A percentile compares a stretch with the other conserved stretches of the same genome.
Conservation (phyloP, 2,329 filamentous ascomycete genomes). For the Microdochium nivale region DNA sequence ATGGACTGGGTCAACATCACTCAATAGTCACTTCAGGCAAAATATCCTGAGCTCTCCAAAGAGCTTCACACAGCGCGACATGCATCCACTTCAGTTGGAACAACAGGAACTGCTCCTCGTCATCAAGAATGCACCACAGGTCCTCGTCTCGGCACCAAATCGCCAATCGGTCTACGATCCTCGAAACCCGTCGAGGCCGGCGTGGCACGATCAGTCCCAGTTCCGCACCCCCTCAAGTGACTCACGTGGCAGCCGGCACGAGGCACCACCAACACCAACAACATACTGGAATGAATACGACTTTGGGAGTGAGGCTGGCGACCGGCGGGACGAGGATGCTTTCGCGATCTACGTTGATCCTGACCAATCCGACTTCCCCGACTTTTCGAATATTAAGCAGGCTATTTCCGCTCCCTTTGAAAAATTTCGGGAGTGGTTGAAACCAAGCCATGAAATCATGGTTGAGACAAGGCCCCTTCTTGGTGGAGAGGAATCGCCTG, state of each 20-base stretch:
- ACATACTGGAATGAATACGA: constrained; percentile 85
- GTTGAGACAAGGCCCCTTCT: constrained; percentile 20
- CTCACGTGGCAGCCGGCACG: constrained; percentile 6
- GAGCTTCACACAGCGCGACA: constrained; percentile 63
- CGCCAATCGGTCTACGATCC: constrained; percentile 9
- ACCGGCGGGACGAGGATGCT: constrained; percentile 47
- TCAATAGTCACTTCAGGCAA: constrained; percentile 58
- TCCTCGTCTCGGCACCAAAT: background rate
- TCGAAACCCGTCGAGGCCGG: constrained; percentile 5
- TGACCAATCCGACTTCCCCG: constrained; percentile 54
- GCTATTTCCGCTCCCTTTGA: constrained; percentile 40
- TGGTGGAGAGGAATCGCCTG: constrained; percentile 2
- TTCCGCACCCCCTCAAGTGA: constrained; percentile 4
- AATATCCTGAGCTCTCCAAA: constrained; percentile 57
- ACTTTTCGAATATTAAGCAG: constrained; percentile 49
- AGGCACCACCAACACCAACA: constrained; percentile 17
- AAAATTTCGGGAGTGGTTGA: constrained; percentile 44
- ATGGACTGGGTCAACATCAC: constrained; percentile 66
- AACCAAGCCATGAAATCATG: constrained; percentile 7
- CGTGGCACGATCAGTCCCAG: constrained; percentile 8
- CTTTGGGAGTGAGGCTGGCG: constrained; percentile 61
- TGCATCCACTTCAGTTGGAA: constrained; percentile 40
- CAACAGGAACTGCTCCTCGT: constrained; percentile 40
- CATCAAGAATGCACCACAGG: constrained; percentile 36
- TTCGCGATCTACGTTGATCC: constrained; percentile 73